Evolutionary conservation across 106 monocot species (phyloP).

Genomic region (Dendrobium catenatum): DNA sequence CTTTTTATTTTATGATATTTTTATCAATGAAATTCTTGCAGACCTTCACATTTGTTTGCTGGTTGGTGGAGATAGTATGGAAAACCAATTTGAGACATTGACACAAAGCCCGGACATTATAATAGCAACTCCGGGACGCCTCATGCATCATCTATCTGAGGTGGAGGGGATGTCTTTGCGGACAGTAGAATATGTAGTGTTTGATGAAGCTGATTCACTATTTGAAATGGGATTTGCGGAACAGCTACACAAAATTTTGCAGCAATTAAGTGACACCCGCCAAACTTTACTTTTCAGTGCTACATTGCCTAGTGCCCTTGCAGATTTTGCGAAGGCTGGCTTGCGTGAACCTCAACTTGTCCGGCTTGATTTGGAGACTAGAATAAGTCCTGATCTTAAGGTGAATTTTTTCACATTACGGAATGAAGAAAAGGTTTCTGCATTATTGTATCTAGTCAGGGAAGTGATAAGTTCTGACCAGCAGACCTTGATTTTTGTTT

Average conservation of each 20-base stretch:
- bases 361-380: conserved; percentile 77
- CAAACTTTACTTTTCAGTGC: conserved; percentile 96
- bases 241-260: conserved; percentile 78
- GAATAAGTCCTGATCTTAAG: conserved; percentile 87
- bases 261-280: conserved; percentile 67
- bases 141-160: conserved; percentile 90
- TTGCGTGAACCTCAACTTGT: conserved; percentile 80
- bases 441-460: conserved; percentile 75
- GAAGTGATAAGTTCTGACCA: conserved; percentile 71
- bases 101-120: conserved; percentile 90
- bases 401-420: conserved; percentile 73
- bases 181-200: conserved; percentile 96
- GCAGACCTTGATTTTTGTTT: conserved; percentile 88
- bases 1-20: background rate
- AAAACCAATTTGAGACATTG: conserved; percentile 87
- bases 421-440: conserved; percentile 86
- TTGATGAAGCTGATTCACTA: conserved; percentile 92
- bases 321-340: conserved; percentile 96
- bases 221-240: conserved; percentile 92
- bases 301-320: conserved; percentile 84
- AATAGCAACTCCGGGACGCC: conserved; percentile 94
- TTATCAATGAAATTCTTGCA: conserved; percentile 13
- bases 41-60: conserved; percentile 73
- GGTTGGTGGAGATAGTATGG: conserved; percentile 99
- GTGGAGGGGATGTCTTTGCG: conserved; percentile 79